Base-by-base conservation (phyloP, 441 rosid genomes). In the Euphorbia neoarborescens region DNA sequence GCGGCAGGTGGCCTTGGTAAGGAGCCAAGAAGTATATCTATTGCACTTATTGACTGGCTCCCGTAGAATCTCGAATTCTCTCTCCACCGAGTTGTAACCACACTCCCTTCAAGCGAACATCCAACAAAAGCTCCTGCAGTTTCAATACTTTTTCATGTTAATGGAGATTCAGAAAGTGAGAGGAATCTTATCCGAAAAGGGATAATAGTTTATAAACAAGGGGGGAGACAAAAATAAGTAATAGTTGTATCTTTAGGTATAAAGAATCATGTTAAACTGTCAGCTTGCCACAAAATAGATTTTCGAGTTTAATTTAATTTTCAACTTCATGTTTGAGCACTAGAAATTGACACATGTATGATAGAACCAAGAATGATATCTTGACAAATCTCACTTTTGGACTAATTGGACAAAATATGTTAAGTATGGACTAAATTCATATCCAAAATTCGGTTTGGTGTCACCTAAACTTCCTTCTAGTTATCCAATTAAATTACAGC, bases 1-100 rank as follows among this genome's bases (percentile, higher is more conserved):
- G 94, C 98, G 62, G 98, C 98, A 4, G 98, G 99, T 20, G 97
- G 98, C 71, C 73, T 78, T 1, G 97, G 97, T 82, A 92, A 77
- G 7, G 90, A 83, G 65, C 97, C 96, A 7, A 90, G 94, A 62
- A 94, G 88, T 71, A 94, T 85, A 66, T 92, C 96, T 19, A 86
- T 71, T 61, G 94, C 90, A 67, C 81, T 72, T 67, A 94, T 76
- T n/a, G 98, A 88, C 51, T 88, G 92, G 76, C 87, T 90, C 51
- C 98, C 97, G 46, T 92, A 92, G 72, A 90, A 94, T 73, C 89
- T 76, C 62, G 88, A 85, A 76, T 91, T 91, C 83, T 88, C 96
- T 77, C 78, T 82, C 37, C 80, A 73, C 42, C 96, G 84, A 25
- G 96, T 88, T 14, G 89, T 84, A 70, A 94, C 90, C 7, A 91